phyloP scores from a whole-genome alignment of 2,329 filamentous ascomycete genomes.

The Fusarium sp. region DNA sequence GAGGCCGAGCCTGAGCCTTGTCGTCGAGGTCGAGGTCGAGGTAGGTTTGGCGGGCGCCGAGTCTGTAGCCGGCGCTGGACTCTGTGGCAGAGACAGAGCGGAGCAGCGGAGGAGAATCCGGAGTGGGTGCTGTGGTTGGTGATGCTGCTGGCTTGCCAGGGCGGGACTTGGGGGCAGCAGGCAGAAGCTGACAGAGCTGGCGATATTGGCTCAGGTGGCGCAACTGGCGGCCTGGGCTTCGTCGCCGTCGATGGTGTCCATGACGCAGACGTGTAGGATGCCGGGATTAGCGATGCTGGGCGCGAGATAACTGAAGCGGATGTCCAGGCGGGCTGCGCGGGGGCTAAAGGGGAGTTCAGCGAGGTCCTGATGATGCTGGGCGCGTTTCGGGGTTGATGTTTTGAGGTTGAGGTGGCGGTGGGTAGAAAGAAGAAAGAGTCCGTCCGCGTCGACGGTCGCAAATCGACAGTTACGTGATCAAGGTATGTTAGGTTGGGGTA shows the following conservation, averaged over 20 bases:
- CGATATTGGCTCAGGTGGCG: constrained; percentile 44
- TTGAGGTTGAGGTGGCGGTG: constrained; percentile 3
- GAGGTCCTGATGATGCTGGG: constrained; percentile 7
- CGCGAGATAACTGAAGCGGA: constrained; percentile 12
- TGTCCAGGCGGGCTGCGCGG: not conserved
- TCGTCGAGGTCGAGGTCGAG: not conserved
- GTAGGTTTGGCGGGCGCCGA: constrained; percentile 16
- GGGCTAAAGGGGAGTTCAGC: not conserved
- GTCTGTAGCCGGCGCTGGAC: constrained; percentile 14
- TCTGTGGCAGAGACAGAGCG: constrained; percentile 21
- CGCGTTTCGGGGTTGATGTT: constrained; percentile 17
- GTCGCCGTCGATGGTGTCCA: constrained; percentile 41
- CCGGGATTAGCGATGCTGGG: constrained; percentile 9
- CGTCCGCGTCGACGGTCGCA: constrained; percentile 33
- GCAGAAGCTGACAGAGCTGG: constrained; percentile 40
- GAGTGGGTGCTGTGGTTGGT: constrained; percentile 37
- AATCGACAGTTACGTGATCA: constrained; percentile 31
- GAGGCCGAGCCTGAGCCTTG: constrained; percentile 10
- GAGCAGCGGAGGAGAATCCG: constrained; percentile 34
- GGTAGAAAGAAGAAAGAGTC: constrained; percentile 16
- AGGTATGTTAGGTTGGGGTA: constrained; percentile 23
- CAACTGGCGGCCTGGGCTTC: constrained; percentile 42
- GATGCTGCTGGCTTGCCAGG: constrained; percentile 31
- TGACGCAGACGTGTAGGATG: constrained; percentile 34
- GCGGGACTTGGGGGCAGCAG: constrained; percentile 30